phyloP scores from a whole-genome alignment of 164 flowering plant species.

The Paratinospora sagittata region DNA sequence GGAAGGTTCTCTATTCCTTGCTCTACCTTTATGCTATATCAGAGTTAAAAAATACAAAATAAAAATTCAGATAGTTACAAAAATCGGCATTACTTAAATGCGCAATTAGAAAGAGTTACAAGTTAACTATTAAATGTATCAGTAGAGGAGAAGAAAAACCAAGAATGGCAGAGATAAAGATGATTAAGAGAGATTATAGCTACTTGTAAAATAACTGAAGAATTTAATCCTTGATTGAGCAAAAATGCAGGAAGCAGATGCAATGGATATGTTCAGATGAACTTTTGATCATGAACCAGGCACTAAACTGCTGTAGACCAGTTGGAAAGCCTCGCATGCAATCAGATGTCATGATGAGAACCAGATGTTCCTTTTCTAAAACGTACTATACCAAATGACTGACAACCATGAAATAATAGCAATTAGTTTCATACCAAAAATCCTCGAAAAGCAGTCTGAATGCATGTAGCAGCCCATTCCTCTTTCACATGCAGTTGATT shows the following conservation, averaged over 20 bases:
- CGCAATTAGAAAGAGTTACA: too few species aligned
- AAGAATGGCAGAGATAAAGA: too few species aligned
- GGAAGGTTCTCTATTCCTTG: background rate
- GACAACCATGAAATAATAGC: background rate
- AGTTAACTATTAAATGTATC: too few species aligned
- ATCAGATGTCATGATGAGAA: background rate
- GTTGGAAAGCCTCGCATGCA: background rate
- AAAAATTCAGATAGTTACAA: background rate
- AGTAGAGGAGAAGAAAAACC: too few species aligned
- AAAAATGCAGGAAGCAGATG: too few species aligned
- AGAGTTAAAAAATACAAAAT: background rate
- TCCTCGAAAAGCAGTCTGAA: slow-evolving; percentile 92
- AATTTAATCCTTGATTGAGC: too few species aligned
- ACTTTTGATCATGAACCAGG: background rate
- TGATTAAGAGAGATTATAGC: too few species aligned
- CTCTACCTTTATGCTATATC: background rate
- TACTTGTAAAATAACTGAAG: too few species aligned
- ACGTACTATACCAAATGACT: background rate
- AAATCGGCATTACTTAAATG: background rate
- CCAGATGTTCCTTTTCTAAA: background rate
- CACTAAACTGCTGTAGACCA: background rate
- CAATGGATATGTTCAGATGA: too few species aligned
- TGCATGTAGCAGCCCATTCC: slow-evolving; percentile 72
- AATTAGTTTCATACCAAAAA: slow-evolving; percentile 59
- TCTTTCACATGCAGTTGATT: slow-evolving; percentile 37